Evolutionary conservation across 1,139 yeast genomes (phyloP).

Genomic region (Protomyces pachydermus): DNA sequence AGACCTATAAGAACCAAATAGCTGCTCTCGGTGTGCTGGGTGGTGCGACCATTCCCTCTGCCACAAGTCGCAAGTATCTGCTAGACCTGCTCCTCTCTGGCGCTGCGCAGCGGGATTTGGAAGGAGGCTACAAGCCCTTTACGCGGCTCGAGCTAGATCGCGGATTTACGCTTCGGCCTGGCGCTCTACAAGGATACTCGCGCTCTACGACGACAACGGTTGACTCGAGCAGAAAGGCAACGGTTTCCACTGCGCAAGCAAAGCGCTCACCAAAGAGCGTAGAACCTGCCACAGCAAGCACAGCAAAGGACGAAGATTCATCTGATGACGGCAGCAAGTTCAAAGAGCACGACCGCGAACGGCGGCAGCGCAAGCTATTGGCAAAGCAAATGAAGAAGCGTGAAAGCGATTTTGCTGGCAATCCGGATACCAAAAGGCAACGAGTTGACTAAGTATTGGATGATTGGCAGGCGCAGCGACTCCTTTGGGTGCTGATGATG

Average conservation of each 20-base stretch:
- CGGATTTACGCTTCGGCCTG: slow-evolving; percentile 11
- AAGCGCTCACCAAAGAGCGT: not conserved
- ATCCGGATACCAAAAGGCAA: slow-evolving; percentile 12
- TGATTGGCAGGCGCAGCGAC: no score
- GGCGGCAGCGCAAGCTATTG: slow-evolving; percentile 6
- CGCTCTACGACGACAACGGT: not conserved
- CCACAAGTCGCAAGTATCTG: slow-evolving; percentile 3
- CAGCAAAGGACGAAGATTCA: slow-evolving; percentile 3
- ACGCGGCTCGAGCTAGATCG: slow-evolving; percentile 1
- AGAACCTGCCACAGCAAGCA: not conserved
- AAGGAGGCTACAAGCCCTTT: slow-evolving; percentile 15
- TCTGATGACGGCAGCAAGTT: slow-evolving; percentile 21
- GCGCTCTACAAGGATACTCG: slow-evolving; percentile 13
- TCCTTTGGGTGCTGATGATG: no score
- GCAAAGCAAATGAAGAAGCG: slow-evolving; percentile 9
- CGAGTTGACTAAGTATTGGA: not conserved
- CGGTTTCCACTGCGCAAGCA: not conserved
- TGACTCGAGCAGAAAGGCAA: not conserved
- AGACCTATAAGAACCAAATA: slow-evolving; percentile 25
- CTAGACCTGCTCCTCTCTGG: slow-evolving; percentile 14
- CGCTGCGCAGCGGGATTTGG: slow-evolving; percentile 17
- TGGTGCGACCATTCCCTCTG: slow-evolving; percentile 13
- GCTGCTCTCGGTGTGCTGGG: slow-evolving; percentile 9
- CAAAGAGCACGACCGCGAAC: slow-evolving; percentile 20
- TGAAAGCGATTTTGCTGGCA: slow-evolving; percentile 10